Conservation (phyloP, 2,329 filamentous ascomycete genomes). For the Penicillium sp. region DNA sequence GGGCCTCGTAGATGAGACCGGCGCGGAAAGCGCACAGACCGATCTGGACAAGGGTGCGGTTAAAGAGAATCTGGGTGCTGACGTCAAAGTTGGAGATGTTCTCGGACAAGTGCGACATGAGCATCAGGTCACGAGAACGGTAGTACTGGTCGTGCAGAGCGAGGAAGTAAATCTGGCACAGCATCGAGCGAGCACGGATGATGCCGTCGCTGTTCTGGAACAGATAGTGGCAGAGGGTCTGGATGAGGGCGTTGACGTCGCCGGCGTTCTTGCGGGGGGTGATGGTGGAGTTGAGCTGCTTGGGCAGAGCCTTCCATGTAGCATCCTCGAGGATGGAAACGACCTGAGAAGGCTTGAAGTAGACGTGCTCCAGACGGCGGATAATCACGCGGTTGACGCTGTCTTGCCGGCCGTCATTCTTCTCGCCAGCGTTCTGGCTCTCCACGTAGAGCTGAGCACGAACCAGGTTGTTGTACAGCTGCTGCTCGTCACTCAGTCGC, state of each 20-base stretch:
- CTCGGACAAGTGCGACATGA: constrained; percentile 99
- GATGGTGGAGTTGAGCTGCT: constrained; percentile 71
- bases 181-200: constrained; percentile 92
- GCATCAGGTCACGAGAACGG: constrained; percentile 96
- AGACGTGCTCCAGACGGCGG: constrained; percentile 92
- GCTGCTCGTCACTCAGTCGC: constrained; percentile 83
- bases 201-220: constrained; percentile 95
- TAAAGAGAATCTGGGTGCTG: constrained; percentile 97
- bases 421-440: constrained; percentile 67
- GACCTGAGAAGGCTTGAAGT: constrained; percentile 97
- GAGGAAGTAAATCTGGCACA: constrained; percentile 98
- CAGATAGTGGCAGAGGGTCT: constrained; percentile 89
- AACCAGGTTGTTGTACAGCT: constrained; percentile 90
- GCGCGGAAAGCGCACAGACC: constrained; percentile 98
- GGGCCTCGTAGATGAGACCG: constrained; percentile 94
- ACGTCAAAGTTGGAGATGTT: constrained; percentile 96
- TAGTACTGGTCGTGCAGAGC: constrained; percentile 98
- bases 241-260: constrained; percentile 73
- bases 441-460: constrained; percentile 88
- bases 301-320: constrained; percentile 80
- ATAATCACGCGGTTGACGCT: constrained; percentile 90
- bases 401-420: constrained; percentile 77
- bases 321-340: constrained; percentile 93
- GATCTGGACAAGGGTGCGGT: constrained; percentile 95
- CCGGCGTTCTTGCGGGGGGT: constrained; percentile 69